Base-by-base conservation (phyloP, 2,329 filamentous ascomycete species). In the Aspergillus amoenus region DNA sequence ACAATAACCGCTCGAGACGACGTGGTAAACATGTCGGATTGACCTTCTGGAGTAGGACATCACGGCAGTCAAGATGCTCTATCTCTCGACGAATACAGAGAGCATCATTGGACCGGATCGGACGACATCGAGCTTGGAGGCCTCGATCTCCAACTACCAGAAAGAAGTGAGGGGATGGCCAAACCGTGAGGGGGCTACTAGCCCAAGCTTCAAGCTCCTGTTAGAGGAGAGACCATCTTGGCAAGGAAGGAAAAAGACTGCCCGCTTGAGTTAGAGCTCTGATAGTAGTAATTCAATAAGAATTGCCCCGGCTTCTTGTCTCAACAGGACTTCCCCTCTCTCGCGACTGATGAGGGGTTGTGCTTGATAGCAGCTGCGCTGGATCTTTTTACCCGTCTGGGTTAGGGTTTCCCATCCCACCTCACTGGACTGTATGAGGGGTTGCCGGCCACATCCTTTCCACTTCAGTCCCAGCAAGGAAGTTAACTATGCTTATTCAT, bases 341-440 rank as follows among this genome's bases (percentile, higher is more conserved):
- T 11, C 27, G 27, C 27, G 27, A 11, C 8, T 30, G 17, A 21
- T 30, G 53, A 44, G 45, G 42, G 45, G 40, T 24, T 34, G 34
- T 8, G 15, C n/a, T 41, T 44, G 52, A 48, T 45, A 45, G 44
- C n/a, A 44, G 39, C 13, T 22, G 46, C 24, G 32, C 59, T 49
- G 64, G 64, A 64, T 60, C 56, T 17, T 58, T 62, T 66, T 64
- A 45, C 64, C 62, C 41, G 24, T 58, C 60, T 44, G 50, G 61
- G 64, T 58, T 66, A 66, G 59, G 43, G 30, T 55, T 65, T 65
- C 61, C 24, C 57, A 42, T 43, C 12, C 27, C 24, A 32, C 12
- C 18, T 22, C 48, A 6, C 24, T 22, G 15, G 11, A 4, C 9
- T n/a, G 15, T 15, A 34, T 30, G 30, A 37, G 13, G n/a, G 11